These are phyloP conservation scores for Kluyveromyces dobzhanskii DNA, from an alignment of 805 yeast species.

Conservation along the genomic window DNA sequence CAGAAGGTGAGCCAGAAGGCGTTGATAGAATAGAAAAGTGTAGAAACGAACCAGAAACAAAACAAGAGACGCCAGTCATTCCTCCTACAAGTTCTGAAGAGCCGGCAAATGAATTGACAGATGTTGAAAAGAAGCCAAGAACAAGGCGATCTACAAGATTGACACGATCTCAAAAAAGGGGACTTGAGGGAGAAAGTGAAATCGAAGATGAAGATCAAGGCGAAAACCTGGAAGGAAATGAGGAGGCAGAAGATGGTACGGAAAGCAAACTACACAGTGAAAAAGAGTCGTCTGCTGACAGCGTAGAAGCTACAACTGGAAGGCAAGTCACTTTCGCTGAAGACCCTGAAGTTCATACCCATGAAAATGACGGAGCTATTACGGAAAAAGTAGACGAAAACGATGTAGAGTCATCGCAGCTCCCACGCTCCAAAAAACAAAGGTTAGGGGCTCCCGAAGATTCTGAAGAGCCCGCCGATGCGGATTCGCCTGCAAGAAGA, in stretches of 20 bases:
- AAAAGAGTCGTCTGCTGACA: conserved; percentile 6
- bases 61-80: conserved; percentile 4
- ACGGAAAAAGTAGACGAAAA: too few relatives aligned
- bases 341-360: too few relatives aligned
- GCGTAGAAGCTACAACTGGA: conserved; percentile 2
- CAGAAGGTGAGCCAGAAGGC: conserved; percentile 6
- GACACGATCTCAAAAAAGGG: conserved; percentile 9
- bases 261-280: conserved; percentile 3
- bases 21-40: conserved; percentile 10
- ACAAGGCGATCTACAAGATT: background rate
- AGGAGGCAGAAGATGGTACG: background rate
- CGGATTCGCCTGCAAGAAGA: conserved; percentile 5
- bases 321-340: too few relatives aligned
- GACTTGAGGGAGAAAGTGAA: background rate
- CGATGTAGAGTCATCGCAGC: background rate
- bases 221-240: conserved; percentile 21
- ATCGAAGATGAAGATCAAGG: background rate
- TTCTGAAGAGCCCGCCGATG: conserved; percentile 2
- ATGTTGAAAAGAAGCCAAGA: background rate
- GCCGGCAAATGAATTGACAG: too few relatives aligned
- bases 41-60: conserved; percentile 12
- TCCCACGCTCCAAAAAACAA: background rate
- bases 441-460: background rate
- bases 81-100: too few relatives aligned
- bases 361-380: too few relatives aligned